Percentiles rank a stretch among this genome's conserved stretches.
Evolutionary conservation across 768 basidiomycete species (phyloP).

Genomic region (Suillus spraguei): DNA sequence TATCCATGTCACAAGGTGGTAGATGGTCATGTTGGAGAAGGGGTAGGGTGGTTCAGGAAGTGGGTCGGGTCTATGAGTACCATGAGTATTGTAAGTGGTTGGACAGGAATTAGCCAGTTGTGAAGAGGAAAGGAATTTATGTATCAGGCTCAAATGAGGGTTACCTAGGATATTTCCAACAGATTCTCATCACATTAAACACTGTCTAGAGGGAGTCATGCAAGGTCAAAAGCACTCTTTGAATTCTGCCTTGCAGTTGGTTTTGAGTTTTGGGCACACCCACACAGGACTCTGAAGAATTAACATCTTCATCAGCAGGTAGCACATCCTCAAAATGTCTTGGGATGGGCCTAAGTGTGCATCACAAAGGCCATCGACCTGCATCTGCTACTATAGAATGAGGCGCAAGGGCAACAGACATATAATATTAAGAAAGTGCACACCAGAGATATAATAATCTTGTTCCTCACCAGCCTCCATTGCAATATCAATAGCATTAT

Average conservation of each 20-base stretch:
- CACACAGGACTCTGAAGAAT: background rate
- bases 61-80: background rate
- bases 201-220: background rate
- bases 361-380: background rate
- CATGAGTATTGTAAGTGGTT: accelerated
- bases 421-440: background rate
- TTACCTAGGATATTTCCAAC: background rate
- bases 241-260: background rate
- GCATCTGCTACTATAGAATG: too few relatives aligned
- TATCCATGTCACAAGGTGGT: too few relatives aligned
- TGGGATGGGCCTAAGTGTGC: background rate
- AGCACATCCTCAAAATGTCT: background rate
- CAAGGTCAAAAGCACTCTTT: background rate
- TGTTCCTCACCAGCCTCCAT: background rate
- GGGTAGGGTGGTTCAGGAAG: too few relatives aligned
- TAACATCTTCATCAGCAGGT: background rate
- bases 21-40: too few relatives aligned
- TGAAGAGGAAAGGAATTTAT: background rate
- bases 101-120: background rate
- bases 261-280: background rate
- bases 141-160: background rate
- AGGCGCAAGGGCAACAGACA: background rate
- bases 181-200: background rate
- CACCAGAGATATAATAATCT: background rate
- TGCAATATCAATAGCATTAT: background rate